These are phyloP conservation scores for Magnaporthiopsis rhizophila DNA, from an alignment of 2,329 filamentous ascomycete species.

Conservation along the genomic window DNA sequence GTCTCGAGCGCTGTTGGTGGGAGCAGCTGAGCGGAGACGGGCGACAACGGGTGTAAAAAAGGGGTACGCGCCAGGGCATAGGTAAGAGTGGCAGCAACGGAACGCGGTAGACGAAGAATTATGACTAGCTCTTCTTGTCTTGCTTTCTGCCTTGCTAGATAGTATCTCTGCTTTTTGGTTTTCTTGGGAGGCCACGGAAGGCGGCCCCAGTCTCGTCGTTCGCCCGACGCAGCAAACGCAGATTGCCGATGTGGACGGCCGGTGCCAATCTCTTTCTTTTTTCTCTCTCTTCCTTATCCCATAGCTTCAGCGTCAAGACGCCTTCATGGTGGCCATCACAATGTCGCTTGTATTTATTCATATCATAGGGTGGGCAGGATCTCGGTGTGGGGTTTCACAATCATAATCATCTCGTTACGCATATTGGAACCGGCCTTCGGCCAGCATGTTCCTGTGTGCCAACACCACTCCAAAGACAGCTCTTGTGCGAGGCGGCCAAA, in stretches of 20 bases:
- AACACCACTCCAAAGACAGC: neutral
- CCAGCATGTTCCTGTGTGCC: too few species aligned
- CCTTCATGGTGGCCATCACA: neutral
- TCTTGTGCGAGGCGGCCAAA: neutral
- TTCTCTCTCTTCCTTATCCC: neutral
- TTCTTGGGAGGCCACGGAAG: neutral
- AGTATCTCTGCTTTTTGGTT: neutral
- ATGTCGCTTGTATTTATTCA: neutral
- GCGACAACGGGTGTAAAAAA: neutral
- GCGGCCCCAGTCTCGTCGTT: neutral
- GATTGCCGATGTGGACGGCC: neutral
- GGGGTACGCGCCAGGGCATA: neutral
- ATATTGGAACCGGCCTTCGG: neutral
- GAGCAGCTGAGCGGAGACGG: neutral
- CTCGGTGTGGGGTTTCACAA: neutral
- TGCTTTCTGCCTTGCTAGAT: neutral
- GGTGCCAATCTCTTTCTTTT: neutral
- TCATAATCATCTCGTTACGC: neutral
- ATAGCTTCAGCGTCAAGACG: neutral
- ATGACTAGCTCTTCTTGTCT: neutral
- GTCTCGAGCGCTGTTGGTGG: neutral
- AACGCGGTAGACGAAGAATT: neutral
- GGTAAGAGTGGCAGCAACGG: neutral
- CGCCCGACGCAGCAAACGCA: neutral
- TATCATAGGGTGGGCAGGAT: neutral